Evolutionary conservation across 345 rosid genomes (phyloP).

Genomic region (Aurinia saxatilis): DNA sequence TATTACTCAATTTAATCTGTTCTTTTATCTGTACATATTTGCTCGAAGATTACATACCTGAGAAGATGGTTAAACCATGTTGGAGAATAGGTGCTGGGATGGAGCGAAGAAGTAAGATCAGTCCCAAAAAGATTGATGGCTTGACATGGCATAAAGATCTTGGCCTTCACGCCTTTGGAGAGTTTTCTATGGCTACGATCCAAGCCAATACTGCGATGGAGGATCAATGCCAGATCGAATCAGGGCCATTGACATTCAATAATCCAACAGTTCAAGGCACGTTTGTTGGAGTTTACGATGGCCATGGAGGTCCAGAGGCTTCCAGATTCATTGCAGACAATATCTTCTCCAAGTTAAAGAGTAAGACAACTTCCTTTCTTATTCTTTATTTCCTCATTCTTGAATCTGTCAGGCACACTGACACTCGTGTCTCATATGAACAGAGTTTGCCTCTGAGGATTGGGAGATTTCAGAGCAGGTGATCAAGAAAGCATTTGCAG

Average conservation of each 20-base stretch:
- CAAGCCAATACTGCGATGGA: slow-evolving; percentile 71
- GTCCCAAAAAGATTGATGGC: slow-evolving; percentile 41
- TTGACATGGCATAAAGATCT: slow-evolving; percentile 65
- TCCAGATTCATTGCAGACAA: slow-evolving; percentile 52
- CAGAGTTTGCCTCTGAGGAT: slow-evolving; percentile 51
- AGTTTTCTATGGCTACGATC: slow-evolving; percentile 72
- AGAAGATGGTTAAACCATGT: slow-evolving; percentile 52
- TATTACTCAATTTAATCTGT: background rate
- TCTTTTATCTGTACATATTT: background rate
- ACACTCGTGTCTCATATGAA: slow-evolving; percentile 4
- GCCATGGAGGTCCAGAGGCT: slow-evolving; percentile 81
- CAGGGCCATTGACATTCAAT: slow-evolving; percentile 49
- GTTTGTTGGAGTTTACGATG: slow-evolving; percentile 73
- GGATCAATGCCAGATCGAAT: slow-evolving; percentile 86
- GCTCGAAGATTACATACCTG: background rate
- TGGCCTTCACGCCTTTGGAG: slow-evolving; percentile 59
- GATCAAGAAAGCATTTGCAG: slow-evolving; percentile 47
- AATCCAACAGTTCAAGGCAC: slow-evolving; percentile 50
- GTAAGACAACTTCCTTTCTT: slow-evolving; percentile 32
- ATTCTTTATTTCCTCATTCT: background rate
- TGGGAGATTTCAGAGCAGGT: slow-evolving; percentile 40
- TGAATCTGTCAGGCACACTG: background rate
- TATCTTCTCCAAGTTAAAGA: slow-evolving; percentile 53
- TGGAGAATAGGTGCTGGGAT: slow-evolving; percentile 44
- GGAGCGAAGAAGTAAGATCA: slow-evolving; percentile 30